Evolutionary conservation across 2,329 filamentous ascomycete genomes (phyloP), one percentile per base, ranked within the genome.

Genomic region (Monilinia fructigena): DNA sequence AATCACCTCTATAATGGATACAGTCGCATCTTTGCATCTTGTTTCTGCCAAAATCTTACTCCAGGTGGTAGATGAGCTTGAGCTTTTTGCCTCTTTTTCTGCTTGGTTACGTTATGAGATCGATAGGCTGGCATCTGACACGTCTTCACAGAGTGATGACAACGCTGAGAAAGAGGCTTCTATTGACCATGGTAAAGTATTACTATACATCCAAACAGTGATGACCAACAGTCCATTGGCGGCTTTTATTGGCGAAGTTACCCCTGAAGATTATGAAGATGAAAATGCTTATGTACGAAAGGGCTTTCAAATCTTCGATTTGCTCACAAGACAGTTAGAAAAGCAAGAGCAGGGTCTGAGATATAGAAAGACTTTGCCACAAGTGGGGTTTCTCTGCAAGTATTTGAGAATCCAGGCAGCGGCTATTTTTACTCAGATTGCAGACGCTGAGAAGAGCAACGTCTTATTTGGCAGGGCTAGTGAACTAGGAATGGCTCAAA

Each of bases 101-200:
- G 82, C 83, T 63, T 98, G 94, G 94, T 80, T 98, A 61, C 87
- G 89, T 45, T 85, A 92, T 73, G 88, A 93, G 73, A 94, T 97
- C 67, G 91, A 96, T 70, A 85, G 89, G 18, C 85, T 94, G 55
- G 86, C 86, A 7, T 86, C 89, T 75, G 79, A 90, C 71, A 80
- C 87, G 0, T 81, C 82, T 1, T 80, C 83, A 56, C 81, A 81
- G 23, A 79, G 82, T 10, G 87, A 92, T 28, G 94, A 97, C 70
- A 82, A 90, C 55, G 84, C 87, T 31, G 92, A 94, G 68, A 90
- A 90, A 70, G 91, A 95, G 71, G 87, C 89, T 0, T 85, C 86
- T 0, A 86, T 96, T 68, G 91, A 96, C 70, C 85, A 90, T 60
- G 81, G 82, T 20, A 88, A 88, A 66, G 86, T 96, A 0, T 77